These are phyloP conservation scores for Phytophthora capsici DNA, from an alignment of 352 stramenopile genomes.

Conservation along the genomic window DNA sequence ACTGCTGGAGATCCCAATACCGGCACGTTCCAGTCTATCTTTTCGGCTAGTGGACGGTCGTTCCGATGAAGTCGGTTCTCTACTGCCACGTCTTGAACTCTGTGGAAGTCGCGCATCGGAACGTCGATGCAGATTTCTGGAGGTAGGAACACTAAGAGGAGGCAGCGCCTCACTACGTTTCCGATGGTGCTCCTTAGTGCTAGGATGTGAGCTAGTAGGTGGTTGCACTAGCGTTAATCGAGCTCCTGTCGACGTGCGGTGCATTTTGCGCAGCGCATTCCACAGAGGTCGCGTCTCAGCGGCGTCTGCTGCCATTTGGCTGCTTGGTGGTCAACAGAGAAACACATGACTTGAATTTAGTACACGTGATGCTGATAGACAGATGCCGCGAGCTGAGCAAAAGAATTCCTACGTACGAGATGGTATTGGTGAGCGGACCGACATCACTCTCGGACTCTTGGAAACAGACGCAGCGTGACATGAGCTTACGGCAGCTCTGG, in stretches of 20 bases:
- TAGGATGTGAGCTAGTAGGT: not conserved
- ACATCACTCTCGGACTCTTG: constrained; percentile 30
- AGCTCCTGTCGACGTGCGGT: constrained; percentile 24
- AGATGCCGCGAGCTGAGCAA: constrained; percentile 1
- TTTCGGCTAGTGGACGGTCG: constrained; percentile 12
- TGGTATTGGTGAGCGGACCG: constrained; percentile 5
- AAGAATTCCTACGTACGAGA: constrained; percentile 31
- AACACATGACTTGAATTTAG: constrained; percentile 10
- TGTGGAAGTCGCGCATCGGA: constrained; percentile 13
- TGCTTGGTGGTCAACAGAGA: constrained; percentile 7
- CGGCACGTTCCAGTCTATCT: constrained; percentile 31
- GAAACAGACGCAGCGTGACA: constrained; percentile 52
- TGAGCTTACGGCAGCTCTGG: constrained; percentile 44
- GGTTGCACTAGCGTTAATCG: constrained; percentile 17
- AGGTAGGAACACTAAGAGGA: constrained; percentile 24
- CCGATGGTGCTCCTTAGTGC: constrained; percentile 9
- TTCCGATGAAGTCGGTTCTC: constrained; percentile 22
- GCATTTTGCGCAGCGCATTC: constrained; percentile 53
- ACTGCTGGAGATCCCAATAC: constrained; percentile 26
- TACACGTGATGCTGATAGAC: not conserved
- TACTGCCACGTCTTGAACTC: constrained; percentile 17
- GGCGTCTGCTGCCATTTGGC: constrained; percentile 18
- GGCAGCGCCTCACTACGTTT: constrained; percentile 35
- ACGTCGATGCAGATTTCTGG: constrained; percentile 23
- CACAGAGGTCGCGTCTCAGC: constrained; percentile 41